Base-by-base conservation (phyloP, 768 basidiomycete species). In the Phlebiopsis gigantea region DNA sequence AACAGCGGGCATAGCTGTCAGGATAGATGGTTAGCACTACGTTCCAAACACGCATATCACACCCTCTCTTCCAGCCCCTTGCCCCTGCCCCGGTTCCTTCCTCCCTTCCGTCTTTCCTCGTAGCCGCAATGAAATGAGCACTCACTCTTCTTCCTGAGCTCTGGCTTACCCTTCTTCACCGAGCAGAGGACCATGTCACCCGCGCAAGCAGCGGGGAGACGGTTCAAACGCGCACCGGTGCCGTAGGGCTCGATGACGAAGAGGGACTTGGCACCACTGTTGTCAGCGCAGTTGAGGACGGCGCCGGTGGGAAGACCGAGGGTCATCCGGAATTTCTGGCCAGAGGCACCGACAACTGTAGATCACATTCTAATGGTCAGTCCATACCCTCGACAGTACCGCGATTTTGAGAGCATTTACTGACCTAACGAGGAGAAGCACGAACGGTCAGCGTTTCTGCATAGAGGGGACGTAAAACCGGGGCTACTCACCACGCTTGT, bases 151-250 rank as follows among this genome's bases (percentile, higher is more conserved):
- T 99, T 99, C 77, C 97, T 87, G 71, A 99, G 76, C 77, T 99
- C 97, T 31, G 97, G 97, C 80, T 99, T 98, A 73, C 97, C 97
- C 83, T 98, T 98, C 85, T 99, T 98, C 69, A 99, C 97, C 53
- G 90, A 93, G 57, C 92, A 93, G 58, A 96, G 90, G 60, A 95
- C 85, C 93, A 95, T 94, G 73, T 94, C 93, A 57, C 92, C 91
- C 57, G 92, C 90, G 80, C 88, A 88, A 61, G 90, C 94, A 73
- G 97, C 96, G 61, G 97, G 97, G 60, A 98, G 81, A 75, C 97
- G 83, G 84, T 98, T 98, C 49, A 98, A 84, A 72, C 89, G 93
- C 62, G 97, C 89, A 73, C 97, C 97, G 72, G 90, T 91, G 53
- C 95, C 91, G 70, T 85, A 94, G 54, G 97, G 93, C 74, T 96